phyloP scores from a whole-genome alignment of 2,329 filamentous ascomycete genomes.

The Phyllosticta citribraziliensis region DNA sequence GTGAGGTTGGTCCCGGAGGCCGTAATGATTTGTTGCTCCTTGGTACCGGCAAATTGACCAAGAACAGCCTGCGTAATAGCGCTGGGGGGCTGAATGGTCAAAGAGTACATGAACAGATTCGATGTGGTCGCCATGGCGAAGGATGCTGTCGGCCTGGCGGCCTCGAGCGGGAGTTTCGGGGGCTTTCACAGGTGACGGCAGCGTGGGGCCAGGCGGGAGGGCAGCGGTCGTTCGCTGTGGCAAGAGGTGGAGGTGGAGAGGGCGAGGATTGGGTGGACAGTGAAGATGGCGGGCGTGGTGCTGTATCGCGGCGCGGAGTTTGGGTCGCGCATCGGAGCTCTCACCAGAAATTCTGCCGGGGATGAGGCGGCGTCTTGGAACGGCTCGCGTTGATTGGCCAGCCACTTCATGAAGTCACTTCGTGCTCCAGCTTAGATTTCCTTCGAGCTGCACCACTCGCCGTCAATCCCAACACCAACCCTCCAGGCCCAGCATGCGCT shows the following conservation, averaged over 20 bases:
- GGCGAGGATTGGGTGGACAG: neutral
- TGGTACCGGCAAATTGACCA: constrained; percentile 91
- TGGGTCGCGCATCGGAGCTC: neutral
- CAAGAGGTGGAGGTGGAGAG: neutral
- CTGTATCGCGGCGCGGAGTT: neutral
- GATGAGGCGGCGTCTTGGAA: neutral
- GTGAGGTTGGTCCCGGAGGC: constrained; percentile 84
- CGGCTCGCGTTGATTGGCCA: constrained; percentile 2
- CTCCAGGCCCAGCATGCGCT: constrained; percentile 22
- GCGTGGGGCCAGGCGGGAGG: neutral
- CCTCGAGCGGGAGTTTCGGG: constrained; percentile 9
- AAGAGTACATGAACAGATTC: constrained; percentile 96
- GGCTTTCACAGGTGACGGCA: neutral
- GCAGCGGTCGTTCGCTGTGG: neutral
- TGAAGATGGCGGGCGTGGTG: neutral
- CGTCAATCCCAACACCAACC: neutral
- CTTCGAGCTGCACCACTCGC: neutral
- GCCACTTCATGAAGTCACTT: constrained; percentile 6
- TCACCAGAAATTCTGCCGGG: neutral
- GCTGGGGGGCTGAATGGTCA: constrained; percentile 89
- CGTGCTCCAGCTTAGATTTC: neutral
- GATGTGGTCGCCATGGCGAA: constrained; percentile 87
- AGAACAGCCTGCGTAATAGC: constrained; percentile 83
- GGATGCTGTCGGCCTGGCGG: constrained; percentile 17
- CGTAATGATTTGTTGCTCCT: constrained; percentile 95